phyloP scores from a whole-genome alignment of 2,329 filamentous ascomycete genomes.

The Ophidiomyces ophidiicola region DNA sequence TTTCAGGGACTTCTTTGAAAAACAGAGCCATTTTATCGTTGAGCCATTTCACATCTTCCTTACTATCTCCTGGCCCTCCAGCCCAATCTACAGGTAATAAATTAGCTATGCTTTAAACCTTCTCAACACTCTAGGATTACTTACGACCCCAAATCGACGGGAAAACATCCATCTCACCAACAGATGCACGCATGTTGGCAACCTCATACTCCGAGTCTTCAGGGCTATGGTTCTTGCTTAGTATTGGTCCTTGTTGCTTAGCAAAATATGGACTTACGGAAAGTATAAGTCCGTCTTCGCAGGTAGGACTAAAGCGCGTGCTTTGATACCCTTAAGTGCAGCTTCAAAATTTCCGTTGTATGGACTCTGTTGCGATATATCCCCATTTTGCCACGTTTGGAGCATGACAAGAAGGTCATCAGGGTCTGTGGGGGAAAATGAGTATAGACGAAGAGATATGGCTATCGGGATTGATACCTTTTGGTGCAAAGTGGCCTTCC shows the following conservation, averaged over 20 bases:
- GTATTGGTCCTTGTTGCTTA: not conserved
- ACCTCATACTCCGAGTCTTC: slow-evolving; percentile 70
- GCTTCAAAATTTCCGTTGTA: slow-evolving; percentile 55
- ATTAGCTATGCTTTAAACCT: not conserved
- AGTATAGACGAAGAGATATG: not conserved
- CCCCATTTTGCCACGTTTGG: slow-evolving; percentile 64
- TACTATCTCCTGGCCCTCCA: slow-evolving; percentile 58
- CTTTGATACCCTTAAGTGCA: slow-evolving; percentile 57
- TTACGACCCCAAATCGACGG: slow-evolving; percentile 54
- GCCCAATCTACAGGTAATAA: slow-evolving; percentile 40
- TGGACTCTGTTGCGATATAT: slow-evolving; percentile 55
- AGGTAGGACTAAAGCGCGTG: slow-evolving; percentile 59
- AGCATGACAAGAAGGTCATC: slow-evolving; percentile 66
- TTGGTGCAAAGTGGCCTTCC: slow-evolving; percentile 60
- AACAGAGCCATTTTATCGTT: slow-evolving; percentile 49
- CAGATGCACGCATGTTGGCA: slow-evolving; percentile 45
- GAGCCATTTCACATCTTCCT: slow-evolving; percentile 60
- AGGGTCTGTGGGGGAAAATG: slow-evolving; percentile 42
- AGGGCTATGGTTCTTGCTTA: slow-evolving; percentile 35
- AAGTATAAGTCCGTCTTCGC: slow-evolving; percentile 69
- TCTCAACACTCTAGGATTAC: slow-evolving; percentile 18
- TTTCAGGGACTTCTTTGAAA: slow-evolving; percentile 30
- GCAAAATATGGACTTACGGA: slow-evolving; percentile 38
- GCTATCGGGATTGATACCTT: slow-evolving; percentile 33
- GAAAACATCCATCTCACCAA: slow-evolving; percentile 44